A percentile compares a stretch with the other conserved stretches of the same genome.
phyloP scores from a whole-genome alignment of 2,329 filamentous ascomycete genomes.

The Colletotrichum magnum region DNA sequence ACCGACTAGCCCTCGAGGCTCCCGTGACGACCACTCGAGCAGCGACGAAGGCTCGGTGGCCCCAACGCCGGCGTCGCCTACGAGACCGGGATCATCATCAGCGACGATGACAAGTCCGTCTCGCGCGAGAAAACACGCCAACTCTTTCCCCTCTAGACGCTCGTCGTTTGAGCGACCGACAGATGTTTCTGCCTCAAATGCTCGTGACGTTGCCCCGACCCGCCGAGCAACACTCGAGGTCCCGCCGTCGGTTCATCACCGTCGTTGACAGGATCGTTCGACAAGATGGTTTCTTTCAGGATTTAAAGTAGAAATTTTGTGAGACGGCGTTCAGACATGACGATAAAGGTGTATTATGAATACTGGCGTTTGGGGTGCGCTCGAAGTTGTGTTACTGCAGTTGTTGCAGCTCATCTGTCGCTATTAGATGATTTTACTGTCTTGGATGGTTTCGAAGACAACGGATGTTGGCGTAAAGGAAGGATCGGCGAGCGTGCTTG shows the following conservation, averaged over 20 bases:
- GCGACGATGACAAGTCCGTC: neutral
- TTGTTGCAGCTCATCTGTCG: neutral
- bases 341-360: neutral
- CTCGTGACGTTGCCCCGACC: neutral
- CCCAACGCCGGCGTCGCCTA: constrained; percentile 12
- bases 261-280: neutral
- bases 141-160: constrained; percentile 7
- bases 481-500: too few relatives aligned
- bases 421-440: neutral
- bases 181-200: neutral
- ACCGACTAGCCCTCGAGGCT: constrained; percentile 49
- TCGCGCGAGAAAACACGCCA: constrained; percentile 4
- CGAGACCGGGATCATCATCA: neutral
- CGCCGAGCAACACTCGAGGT: constrained; percentile 20
- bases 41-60: constrained; percentile 12
- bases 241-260: constrained; percentile 15
- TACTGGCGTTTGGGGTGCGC: neutral
- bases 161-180: constrained; percentile 9
- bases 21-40: constrained; percentile 46
- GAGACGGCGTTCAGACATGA: neutral
- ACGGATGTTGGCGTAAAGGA: too few relatives aligned
- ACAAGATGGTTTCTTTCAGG: neutral
- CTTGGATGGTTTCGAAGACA: too few relatives aligned
- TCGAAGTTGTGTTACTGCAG: neutral
- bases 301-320: too few relatives aligned